These are phyloP conservation scores for Diplodia sapinea DNA, from an alignment of 2,329 filamentous ascomycete genomes.

Conservation along the genomic window DNA sequence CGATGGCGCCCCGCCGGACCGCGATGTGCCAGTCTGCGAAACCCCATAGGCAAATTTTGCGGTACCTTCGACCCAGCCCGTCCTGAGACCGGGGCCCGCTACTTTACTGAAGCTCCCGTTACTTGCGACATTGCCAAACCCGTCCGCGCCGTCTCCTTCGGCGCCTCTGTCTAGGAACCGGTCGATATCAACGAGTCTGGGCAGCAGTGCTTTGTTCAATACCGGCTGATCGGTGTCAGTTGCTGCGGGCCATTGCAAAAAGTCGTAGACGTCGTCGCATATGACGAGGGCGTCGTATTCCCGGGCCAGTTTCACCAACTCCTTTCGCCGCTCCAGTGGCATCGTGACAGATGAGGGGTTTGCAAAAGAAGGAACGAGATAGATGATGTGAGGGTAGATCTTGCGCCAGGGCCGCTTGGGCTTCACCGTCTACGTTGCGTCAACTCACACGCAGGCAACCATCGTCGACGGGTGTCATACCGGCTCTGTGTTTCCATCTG, in stretches of 20 bases:
- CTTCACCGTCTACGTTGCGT: conserved; percentile 57
- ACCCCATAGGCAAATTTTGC: conserved; percentile 64
- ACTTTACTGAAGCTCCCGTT: conserved; percentile 95
- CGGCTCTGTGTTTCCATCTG: conserved; percentile 49
- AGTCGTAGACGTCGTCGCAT: conserved; percentile 92
- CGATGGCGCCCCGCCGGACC: conserved; percentile 65
- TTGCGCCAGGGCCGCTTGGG: conserved; percentile 67
- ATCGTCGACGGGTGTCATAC: conserved; percentile 43
- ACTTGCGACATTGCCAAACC: conserved; percentile 80
- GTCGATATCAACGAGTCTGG: conserved; percentile 81
- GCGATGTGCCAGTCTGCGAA: conserved; percentile 64
- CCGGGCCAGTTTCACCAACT: conserved; percentile 77
- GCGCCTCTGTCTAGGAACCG: conserved; percentile 65
- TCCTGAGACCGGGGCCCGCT: conserved; percentile 77
- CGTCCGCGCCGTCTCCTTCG: conserved; percentile 54
- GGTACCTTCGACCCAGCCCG: conserved; percentile 85
- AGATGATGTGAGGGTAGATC: conserved; percentile 85
- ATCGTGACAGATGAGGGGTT: conserved; percentile 89
- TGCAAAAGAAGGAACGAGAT: conserved; percentile 84
- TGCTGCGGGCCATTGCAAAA: conserved; percentile 75
- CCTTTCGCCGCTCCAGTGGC: conserved; percentile 68
- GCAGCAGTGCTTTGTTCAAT: conserved; percentile 58
- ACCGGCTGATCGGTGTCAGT: conserved; percentile 37
- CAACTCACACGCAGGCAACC: conserved; percentile 17
- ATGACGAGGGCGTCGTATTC: conserved; percentile 82